These are phyloP conservation scores for Craspedostauros australis DNA, from an alignment of 108 stramenopile genomes.

Conservation along the genomic window DNA sequence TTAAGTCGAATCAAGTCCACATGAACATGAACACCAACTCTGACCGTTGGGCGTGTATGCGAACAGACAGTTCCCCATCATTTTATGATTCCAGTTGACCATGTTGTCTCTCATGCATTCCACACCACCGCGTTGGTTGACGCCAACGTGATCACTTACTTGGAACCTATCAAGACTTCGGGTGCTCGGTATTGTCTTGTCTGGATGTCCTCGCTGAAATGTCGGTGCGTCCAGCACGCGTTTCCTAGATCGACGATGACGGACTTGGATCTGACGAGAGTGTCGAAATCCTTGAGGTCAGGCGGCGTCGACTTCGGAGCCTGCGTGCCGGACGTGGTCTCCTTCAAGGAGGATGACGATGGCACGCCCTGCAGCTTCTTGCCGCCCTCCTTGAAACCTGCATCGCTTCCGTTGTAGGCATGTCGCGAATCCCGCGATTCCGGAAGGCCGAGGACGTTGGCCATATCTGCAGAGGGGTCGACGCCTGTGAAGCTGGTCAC, in stretches of 20 bases:
- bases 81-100: too few species aligned
- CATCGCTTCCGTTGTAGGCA: constrained; percentile 10
- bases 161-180: constrained; percentile 88
- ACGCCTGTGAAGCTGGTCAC: constrained; percentile 62
- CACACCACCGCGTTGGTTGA: too few species aligned
- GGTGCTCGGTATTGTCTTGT: constrained; percentile 97
- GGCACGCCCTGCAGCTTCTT: constrained; percentile 28
- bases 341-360: constrained; percentile 14
- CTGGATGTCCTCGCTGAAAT: constrained; percentile 98
- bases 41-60: neutral
- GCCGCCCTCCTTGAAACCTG: constrained; percentile 38
- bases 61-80: too few species aligned
- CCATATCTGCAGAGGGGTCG: constrained; percentile 53
- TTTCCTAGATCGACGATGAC: constrained; percentile 97
- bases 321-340: constrained; percentile 28
- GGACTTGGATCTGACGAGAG: constrained; percentile 55
- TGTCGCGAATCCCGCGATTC: constrained; percentile 14
- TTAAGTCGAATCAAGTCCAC: neutral
- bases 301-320: constrained; percentile 51
- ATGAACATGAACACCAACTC: neutral
- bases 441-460: constrained; percentile 21
- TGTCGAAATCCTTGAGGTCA: constrained; percentile 58
- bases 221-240: constrained; percentile 96
- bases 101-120: too few species aligned
- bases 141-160: too few species aligned